Evolutionary conservation across 163 green algal genomes (phyloP).

Genomic region (Chlamydomonas reinhardtii): DNA sequence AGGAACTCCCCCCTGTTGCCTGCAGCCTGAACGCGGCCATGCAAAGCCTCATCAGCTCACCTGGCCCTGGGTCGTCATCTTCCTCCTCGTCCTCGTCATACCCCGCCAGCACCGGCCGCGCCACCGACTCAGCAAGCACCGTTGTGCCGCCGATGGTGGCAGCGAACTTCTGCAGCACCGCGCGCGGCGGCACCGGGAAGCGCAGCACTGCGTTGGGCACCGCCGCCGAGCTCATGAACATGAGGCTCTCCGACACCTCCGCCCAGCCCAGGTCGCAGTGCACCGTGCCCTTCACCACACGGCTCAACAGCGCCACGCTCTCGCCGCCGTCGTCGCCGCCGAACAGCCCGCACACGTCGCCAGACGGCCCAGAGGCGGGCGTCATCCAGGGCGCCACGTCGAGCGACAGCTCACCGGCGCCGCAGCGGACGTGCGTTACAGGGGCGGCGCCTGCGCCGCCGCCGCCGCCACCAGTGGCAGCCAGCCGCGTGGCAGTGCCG

Average conservation of each 20-base stretch:
- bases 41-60: too few species aligned
- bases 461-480: neutral
- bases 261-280: constrained; percentile 45
- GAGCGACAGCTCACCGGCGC: constrained; percentile 20
- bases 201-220: constrained; percentile 26
- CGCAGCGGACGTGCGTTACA: constrained; percentile 2
- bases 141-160: constrained; percentile 46
- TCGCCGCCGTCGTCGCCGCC: constrained; percentile 41
- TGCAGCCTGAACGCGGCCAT: too few species aligned
- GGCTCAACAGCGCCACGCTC: constrained; percentile 42
- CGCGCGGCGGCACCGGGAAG: constrained; percentile 27
- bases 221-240: constrained; percentile 22
- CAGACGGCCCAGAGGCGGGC: neutral
- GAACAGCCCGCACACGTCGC: constrained; percentile 37
- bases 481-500: neutral
- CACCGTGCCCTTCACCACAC: constrained; percentile 29
- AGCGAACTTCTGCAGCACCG: constrained; percentile 29
- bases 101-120: neutral
- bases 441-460: neutral
- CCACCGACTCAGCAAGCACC: constrained; percentile 22
- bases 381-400: constrained; percentile 33
- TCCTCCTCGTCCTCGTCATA: constrained; percentile 32
- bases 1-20: too few species aligned
- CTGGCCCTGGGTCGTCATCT: constrained; percentile 33
- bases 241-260: constrained; percentile 32